Conservation (phyloP, 164 flowering plant genomes). For the Paratinospora sagittata region DNA sequence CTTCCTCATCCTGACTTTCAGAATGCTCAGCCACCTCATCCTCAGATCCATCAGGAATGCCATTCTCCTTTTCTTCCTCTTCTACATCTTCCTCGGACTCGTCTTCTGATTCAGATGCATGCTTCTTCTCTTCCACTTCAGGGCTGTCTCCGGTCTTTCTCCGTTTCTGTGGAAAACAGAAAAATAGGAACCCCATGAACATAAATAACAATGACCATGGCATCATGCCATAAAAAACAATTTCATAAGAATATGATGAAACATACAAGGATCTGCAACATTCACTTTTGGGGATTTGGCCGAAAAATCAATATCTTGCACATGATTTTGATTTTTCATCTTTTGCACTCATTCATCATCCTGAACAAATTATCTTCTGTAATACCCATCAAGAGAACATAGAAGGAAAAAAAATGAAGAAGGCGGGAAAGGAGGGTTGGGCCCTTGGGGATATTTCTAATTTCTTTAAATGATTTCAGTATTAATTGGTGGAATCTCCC, state of each 20-base stretch:
- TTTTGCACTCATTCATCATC: too few relatives aligned
- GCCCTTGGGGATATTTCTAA: too few relatives aligned
- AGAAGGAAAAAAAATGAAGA: too few relatives aligned
- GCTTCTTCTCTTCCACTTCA: constrained; percentile 33
- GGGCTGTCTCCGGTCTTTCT: constrained; percentile 33
- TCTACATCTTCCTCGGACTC: constrained; percentile 51
- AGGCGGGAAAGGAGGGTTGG: too few relatives aligned
- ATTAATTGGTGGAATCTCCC: too few relatives aligned
- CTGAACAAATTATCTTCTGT: too few relatives aligned
- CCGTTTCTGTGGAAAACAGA: constrained; percentile 34
- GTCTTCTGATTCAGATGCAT: constrained; percentile 45
- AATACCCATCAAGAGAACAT: too few relatives aligned
- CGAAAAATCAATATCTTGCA: too few relatives aligned
- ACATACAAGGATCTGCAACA: neutral
- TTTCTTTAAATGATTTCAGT: too few relatives aligned
- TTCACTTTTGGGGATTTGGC: neutral
- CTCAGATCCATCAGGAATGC: constrained; percentile 47
- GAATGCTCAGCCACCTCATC: constrained; percentile 54
- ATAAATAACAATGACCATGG: neutral
- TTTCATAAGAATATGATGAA: too few relatives aligned
- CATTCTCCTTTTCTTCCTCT: constrained; percentile 51
- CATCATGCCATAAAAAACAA: neutral
- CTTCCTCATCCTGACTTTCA: constrained; percentile 50
- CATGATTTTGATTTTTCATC: too few relatives aligned
- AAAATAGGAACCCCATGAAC: neutral